A percentile compares a stretch with the other conserved stretches of the same genome.
Evolutionary conservation across 768 basidiomycete genomes (phyloP).

Genomic region (Coprinellus aureogranulatus): DNA sequence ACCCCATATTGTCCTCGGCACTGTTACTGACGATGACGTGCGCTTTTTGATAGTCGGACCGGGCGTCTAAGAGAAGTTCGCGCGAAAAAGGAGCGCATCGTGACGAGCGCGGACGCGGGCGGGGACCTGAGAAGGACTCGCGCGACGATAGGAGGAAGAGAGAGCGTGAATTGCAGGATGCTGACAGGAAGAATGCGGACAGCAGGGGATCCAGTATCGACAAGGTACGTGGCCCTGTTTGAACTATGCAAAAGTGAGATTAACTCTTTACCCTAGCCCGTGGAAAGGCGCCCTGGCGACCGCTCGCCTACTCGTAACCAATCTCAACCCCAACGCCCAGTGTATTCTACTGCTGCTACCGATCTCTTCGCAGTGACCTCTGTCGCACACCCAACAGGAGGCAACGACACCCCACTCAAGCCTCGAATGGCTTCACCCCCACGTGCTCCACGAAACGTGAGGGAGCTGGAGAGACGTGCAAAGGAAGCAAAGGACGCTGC

Average conservation of each 20-base stretch:
- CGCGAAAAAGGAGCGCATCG: constrained; percentile 69
- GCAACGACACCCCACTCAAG: no score
- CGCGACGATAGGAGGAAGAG: constrained; percentile 58
- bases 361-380: no score
- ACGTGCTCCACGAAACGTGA: background rate
- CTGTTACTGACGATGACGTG: background rate
- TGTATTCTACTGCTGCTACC: no score
- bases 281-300: background rate
- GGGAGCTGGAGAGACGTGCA: no score
- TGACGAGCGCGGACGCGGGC: constrained; percentile 66
- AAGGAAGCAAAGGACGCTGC: no score
- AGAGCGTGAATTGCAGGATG: constrained; percentile 50
- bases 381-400: no score
- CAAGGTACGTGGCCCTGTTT: constrained; percentile 45
- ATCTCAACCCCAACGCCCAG: background rate
- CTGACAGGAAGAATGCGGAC: constrained; percentile 40
- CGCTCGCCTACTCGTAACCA: background rate
- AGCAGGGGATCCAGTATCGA: constrained; percentile 48
- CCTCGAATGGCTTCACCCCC: background rate
- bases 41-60: constrained; percentile 51
- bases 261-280: background rate
- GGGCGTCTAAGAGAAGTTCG: constrained; percentile 76
- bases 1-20: background rate
- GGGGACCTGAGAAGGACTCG: constrained; percentile 47
- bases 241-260: no score